Conservation (phyloP, 305 asterid genomes). For the Rubia tinctorum region DNA sequence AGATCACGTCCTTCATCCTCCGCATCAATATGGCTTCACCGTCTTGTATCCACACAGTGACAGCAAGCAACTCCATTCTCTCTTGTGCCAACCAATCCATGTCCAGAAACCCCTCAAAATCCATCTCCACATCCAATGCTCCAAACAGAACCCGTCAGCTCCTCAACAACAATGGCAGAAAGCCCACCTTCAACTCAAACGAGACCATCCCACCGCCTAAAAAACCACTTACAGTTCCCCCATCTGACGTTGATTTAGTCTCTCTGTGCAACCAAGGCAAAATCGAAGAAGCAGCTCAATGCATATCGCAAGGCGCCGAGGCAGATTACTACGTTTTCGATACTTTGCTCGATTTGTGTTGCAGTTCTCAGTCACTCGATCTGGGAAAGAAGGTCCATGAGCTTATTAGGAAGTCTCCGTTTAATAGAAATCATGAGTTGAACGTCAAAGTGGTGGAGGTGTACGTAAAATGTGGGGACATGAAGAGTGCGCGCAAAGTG, state of each 20-base stretch:
- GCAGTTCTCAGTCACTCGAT: conserved; percentile 24
- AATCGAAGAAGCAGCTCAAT: conserved; percentile 28
- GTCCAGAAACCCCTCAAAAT: conserved; percentile 9
- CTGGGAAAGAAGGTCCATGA: conserved; percentile 33
- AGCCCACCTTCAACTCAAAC: conserved; percentile 5
- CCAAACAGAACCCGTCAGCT: conserved; percentile 13
- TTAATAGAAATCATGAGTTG: conserved; percentile 29
- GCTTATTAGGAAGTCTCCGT: conserved; percentile 25
- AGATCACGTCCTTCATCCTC: neutral
- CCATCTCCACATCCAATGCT: conserved; percentile 18
- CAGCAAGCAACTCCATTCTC: conserved; percentile 19
- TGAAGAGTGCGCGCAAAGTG: conserved; percentile 32
- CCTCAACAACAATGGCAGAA: conserved; percentile 17
- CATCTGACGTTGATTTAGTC: conserved; percentile 18
- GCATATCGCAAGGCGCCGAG: conserved; percentile 25
- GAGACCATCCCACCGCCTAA: conserved; percentile 9
- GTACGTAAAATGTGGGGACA: conserved; percentile 26
- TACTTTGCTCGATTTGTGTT: conserved; percentile 21
- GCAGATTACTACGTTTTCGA: conserved; percentile 23
- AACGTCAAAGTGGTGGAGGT: conserved; percentile 27
- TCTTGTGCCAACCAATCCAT: conserved; percentile 14
- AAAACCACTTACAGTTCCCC: neutral
- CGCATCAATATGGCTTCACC: conserved; percentile 26
- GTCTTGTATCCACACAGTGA: conserved; percentile 16
- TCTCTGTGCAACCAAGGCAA: conserved; percentile 33